These are phyloP conservation scores for Gremmenia infestans DNA, from an alignment of 2,329 filamentous ascomycete genomes.

Conservation along the genomic window DNA sequence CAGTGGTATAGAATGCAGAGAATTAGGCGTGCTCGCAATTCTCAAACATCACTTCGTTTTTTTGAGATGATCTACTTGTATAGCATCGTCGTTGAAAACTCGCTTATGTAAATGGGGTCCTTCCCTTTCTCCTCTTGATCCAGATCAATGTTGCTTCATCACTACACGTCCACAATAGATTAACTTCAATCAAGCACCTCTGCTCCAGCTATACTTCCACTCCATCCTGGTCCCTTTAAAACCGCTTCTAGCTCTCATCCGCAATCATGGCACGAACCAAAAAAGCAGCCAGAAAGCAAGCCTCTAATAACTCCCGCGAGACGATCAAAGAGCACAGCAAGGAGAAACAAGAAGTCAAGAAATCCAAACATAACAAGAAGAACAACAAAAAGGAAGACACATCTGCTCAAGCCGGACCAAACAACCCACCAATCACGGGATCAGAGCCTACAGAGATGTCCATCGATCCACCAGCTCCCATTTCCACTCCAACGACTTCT, in stretches of 20 bases:
- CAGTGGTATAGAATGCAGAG: too few relatives aligned
- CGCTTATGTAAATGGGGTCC: too few relatives aligned
- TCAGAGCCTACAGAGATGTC: background rate
- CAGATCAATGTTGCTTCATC: too few relatives aligned
- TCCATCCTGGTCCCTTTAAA: too few relatives aligned
- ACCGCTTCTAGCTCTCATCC: conserved; percentile 5
- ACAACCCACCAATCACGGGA: background rate
- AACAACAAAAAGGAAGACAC: background rate
- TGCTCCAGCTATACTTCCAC: too few relatives aligned
- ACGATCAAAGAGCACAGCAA: conserved; percentile 7
- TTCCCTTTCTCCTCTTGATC: too few relatives aligned
- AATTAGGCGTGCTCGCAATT: too few relatives aligned
- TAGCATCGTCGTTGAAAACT: too few relatives aligned
- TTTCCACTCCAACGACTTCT: background rate
- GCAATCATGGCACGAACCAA: conserved; percentile 25
- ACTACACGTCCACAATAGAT: too few relatives aligned
- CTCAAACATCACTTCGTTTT: too few relatives aligned
- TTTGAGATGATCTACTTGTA: too few relatives aligned
- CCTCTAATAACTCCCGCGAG: background rate
- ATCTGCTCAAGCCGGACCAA: background rate
- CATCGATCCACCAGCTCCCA: background rate
- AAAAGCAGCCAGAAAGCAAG: conserved; percentile 1
- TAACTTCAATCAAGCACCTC: too few relatives aligned
- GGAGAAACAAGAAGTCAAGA: conserved; percentile 1
- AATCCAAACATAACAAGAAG: background rate